phyloP scores from a whole-genome alignment of 805 yeast genomes.

The Kregervanrija delftensis region DNA sequence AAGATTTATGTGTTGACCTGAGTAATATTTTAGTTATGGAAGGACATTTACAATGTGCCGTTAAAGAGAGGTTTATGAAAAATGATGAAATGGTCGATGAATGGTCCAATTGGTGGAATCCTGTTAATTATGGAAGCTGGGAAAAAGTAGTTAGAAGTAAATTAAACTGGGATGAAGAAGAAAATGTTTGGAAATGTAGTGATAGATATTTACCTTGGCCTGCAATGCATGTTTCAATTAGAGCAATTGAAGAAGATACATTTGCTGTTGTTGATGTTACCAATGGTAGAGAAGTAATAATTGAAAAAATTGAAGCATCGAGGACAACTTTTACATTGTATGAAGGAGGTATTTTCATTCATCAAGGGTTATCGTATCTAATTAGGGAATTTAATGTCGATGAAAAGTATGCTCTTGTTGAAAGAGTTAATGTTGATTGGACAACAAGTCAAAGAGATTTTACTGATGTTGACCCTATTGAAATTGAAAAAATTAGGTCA shows the following conservation, averaged over 20 bases:
- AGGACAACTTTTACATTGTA: conserved; percentile 87
- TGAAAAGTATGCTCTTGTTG: conserved; percentile 76
- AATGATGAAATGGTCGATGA: conserved; percentile 21
- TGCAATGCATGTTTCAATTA: conserved; percentile 59
- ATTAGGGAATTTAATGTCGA: conserved; percentile 80
- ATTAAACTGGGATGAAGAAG: conserved; percentile 34
- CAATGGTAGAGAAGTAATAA: conserved; percentile 62
- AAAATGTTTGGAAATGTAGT: conserved; percentile 47
- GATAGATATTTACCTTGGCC: conserved; percentile 77
- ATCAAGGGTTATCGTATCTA: conserved; percentile 87
- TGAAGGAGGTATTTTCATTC: conserved; percentile 87
- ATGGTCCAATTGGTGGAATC: conserved; percentile 13
- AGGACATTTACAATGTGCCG: conserved; percentile 87
- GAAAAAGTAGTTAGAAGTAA: conserved; percentile 23
- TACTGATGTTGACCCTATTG: conserved; percentile 85
- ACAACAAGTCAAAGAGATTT: conserved; percentile 84
- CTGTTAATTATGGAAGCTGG: conserved; percentile 15
- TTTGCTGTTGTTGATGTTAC: conserved; percentile 91
- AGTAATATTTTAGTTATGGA: conserved; percentile 60
- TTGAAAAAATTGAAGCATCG: conserved; percentile 85
- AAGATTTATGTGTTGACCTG: conserved; percentile 53
- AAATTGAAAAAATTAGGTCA: conserved; percentile 58
- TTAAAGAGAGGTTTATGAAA: conserved; percentile 55
- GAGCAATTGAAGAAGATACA: conserved; percentile 76
- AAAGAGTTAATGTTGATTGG: conserved; percentile 91